Conservation (phyloP, 495 filamentous ascomycete genomes). For the Aspergillus saccharolyticus region DNA sequence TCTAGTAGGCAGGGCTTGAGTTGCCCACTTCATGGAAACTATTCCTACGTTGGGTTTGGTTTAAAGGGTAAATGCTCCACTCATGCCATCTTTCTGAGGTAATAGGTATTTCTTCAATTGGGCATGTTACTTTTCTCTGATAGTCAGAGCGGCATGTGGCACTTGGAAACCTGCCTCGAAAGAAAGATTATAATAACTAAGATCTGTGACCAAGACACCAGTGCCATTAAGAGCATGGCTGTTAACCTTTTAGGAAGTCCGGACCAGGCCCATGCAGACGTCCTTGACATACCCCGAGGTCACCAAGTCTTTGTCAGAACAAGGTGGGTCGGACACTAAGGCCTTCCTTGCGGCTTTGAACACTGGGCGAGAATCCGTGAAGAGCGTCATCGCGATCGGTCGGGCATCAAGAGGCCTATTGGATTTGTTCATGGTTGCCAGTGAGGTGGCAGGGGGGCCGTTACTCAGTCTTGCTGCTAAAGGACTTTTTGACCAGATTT, state of each 20-base stretch:
- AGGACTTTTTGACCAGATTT: constrained; percentile 31
- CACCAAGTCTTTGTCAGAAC: not conserved
- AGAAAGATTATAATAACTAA: not conserved
- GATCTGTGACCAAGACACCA: not conserved
- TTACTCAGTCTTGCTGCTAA: constrained; percentile 4
- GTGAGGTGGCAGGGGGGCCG: constrained; percentile 7
- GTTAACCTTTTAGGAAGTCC: constrained; percentile 3
- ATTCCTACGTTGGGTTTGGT: constrained; percentile 33
- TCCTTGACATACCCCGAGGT: not conserved
- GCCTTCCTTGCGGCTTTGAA: not conserved
- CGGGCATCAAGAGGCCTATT: constrained; percentile 5
- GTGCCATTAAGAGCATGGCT: not conserved
- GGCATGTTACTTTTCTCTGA: not conserved
- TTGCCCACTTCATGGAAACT: constrained; percentile 11
- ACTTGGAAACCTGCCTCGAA: not conserved
- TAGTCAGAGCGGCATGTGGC: not conserved
- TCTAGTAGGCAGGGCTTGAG: not conserved
- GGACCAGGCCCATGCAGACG: constrained; percentile 1
- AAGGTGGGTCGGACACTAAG: not conserved
- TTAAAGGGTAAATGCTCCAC: constrained; percentile 9
- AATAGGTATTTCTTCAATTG: not conserved
- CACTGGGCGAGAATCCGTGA: not conserved
- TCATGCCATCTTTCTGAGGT: not conserved
- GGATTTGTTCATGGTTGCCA: constrained; percentile 1
- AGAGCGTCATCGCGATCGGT: constrained; percentile 2